These are phyloP conservation scores for Sarocladium oryzae DNA, from an alignment of 2,329 filamentous ascomycete species.

Conservation along the genomic window DNA sequence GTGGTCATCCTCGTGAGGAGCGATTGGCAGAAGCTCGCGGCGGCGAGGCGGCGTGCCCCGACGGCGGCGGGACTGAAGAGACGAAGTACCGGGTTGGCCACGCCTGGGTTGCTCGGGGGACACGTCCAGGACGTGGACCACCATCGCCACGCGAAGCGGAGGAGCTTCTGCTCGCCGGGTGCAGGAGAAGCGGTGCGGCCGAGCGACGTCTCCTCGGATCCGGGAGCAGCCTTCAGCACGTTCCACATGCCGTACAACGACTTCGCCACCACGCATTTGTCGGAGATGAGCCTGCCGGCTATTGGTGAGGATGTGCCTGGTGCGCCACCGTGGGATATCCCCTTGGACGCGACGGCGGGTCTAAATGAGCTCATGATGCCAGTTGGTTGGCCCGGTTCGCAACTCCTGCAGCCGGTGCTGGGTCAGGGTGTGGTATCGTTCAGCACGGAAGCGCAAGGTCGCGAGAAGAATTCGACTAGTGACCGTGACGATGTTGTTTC, in stretches of 20 bases:
- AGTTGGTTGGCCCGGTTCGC: background rate
- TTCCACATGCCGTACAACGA: background rate
- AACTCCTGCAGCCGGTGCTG: background rate
- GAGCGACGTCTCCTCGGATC: background rate
- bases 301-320: background rate
- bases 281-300: background rate
- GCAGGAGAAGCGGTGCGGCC: background rate
- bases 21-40: slow-evolving; percentile 12
- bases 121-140: background rate
- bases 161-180: background rate
- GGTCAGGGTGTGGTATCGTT: background rate
- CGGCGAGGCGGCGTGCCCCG: background rate
- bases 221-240: background rate
- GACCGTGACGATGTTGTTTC: too few relatives aligned
- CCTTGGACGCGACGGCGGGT: background rate
- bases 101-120: background rate
- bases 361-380: background rate
- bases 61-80: background rate
- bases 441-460: background rate
- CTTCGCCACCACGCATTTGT: background rate
- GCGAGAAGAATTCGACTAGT: background rate
- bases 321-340: background rate
- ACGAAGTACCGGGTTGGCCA: background rate
- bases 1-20: slow-evolving; percentile 15
- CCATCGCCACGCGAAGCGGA: background rate